Percentiles rank a stretch among this genome's conserved stretches.
phyloP scores from a whole-genome alignment of 331 rosid species.

The Prunus yedoensis region DNA sequence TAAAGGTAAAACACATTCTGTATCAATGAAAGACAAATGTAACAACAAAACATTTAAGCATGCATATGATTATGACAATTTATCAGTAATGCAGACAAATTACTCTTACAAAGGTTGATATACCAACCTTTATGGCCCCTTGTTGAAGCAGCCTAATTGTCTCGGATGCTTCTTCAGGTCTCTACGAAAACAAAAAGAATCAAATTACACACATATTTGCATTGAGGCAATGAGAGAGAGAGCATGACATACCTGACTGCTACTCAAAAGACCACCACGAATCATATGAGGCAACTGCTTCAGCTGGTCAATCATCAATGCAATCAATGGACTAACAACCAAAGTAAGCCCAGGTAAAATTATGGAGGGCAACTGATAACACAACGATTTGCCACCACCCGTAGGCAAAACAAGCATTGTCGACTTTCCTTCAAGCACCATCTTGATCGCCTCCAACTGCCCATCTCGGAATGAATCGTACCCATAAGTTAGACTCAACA shows the following conservation, averaged over 20 bases:
- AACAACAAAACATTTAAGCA: not conserved
- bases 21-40: not conserved
- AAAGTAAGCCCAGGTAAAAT: conserved; percentile 80
- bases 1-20: not conserved
- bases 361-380: conserved; percentile 86
- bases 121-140: conserved; percentile 67
- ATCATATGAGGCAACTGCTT: conserved; percentile 75
- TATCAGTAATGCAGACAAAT: not conserved
- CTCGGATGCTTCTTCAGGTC: conserved; percentile 67
- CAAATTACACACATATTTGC: not conserved
- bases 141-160: conserved; percentile 58
- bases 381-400: conserved; percentile 89
- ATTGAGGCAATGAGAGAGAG: conserved; percentile 5
- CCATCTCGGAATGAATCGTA: conserved; percentile 82
- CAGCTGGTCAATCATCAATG: conserved; percentile 96
- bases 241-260: conserved; percentile 61
- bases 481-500: conserved; percentile 63
- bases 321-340: conserved; percentile 89
- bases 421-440: conserved; percentile 70
- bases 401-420: conserved; percentile 89
- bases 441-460: conserved; percentile 76
- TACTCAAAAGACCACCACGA: conserved; percentile 71
- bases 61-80: not conserved
- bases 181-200: conserved; percentile 39
- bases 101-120: not conserved